These are phyloP conservation scores for Pseudogymnoascus pannorum DNA, from an alignment of 2,329 filamentous ascomycete genomes.

Conservation along the genomic window DNA sequence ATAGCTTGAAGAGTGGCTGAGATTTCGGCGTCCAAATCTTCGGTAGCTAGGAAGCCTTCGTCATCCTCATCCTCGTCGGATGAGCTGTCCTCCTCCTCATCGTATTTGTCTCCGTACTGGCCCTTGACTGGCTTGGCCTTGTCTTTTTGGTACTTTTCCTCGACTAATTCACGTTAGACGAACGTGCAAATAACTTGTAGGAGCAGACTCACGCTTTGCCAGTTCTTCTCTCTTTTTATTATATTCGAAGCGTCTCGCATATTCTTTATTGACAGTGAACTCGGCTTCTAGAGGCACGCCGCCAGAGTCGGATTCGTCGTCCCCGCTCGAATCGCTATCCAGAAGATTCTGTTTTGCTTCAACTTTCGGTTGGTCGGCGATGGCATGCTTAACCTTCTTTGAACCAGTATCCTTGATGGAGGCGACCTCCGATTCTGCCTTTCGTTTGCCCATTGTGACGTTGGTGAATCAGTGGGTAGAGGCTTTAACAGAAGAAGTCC, in stretches of 20 bases:
- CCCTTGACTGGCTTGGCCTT: conserved; percentile 34
- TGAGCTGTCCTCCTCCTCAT: conserved; percentile 57
- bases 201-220: conserved; percentile 50
- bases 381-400: conserved; percentile 26
- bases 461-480: neutral
- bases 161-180: conserved; percentile 49
- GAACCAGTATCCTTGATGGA: conserved; percentile 12
- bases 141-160: conserved; percentile 67
- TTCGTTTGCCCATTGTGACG: conserved; percentile 28
- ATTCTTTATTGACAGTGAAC: conserved; percentile 86
- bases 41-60: conserved; percentile 77
- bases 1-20: conserved; percentile 82
- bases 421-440: conserved; percentile 23
- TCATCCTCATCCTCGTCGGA: conserved; percentile 83
- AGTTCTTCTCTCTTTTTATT: conserved; percentile 95
- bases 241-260: conserved; percentile 81
- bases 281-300: conserved; percentile 31
- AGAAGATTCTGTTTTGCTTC: conserved; percentile 37
- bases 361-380: conserved; percentile 18
- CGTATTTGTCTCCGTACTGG: conserved; percentile 37
- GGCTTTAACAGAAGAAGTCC: conserved; percentile 1
- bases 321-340: conserved; percentile 35
- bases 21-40: conserved; percentile 79
- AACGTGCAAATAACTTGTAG: conserved; percentile 10
- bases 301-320: conserved; percentile 29